Evolutionary conservation across 2,329 filamentous ascomycete genomes (phyloP).

Genomic region (Sporothrix pseudoabietina): DNA sequence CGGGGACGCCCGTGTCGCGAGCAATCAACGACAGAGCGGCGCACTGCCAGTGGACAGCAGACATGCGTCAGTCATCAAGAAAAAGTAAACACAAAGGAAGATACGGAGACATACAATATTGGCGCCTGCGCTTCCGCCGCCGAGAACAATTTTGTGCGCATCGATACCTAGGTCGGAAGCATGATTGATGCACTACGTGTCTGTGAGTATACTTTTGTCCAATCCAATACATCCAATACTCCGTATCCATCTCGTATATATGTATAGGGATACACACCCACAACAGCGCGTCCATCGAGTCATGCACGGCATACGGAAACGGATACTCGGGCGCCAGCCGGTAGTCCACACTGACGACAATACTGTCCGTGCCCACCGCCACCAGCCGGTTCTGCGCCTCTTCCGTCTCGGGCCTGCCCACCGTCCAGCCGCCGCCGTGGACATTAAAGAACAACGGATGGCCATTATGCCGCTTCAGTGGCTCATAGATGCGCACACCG

Average conservation of each 20-base stretch:
- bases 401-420: slow-evolving; percentile 33
- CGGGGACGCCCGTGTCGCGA: slow-evolving; percentile 30
- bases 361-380: slow-evolving; percentile 14
- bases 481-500: slow-evolving; percentile 2
- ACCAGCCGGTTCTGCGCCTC: slow-evolving; percentile 30
- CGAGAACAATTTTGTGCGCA: slow-evolving; percentile 30
- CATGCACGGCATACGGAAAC: slow-evolving; percentile 34
- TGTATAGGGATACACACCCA: slow-evolving; percentile 26
- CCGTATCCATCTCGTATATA: no score
- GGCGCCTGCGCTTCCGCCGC: slow-evolving; percentile 34
- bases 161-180: slow-evolving; percentile 28
- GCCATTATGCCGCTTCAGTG: not conserved
- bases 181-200: slow-evolving; percentile 21
- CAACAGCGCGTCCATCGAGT: slow-evolving; percentile 29
- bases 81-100: not conserved
- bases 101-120: slow-evolving; percentile 29
- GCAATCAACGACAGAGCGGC: slow-evolving; percentile 28
- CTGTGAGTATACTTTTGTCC: not conserved
- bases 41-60: not conserved
- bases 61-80: not conserved
- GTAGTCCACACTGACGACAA: slow-evolving; percentile 35
- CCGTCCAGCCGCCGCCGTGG: slow-evolving; percentile 32
- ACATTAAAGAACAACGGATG: slow-evolving; percentile 20
- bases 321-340: slow-evolving; percentile 32
- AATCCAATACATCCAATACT: no score